phyloP scores from a whole-genome alignment of 805 yeast species.

The Candida pseudoglaebosa region DNA sequence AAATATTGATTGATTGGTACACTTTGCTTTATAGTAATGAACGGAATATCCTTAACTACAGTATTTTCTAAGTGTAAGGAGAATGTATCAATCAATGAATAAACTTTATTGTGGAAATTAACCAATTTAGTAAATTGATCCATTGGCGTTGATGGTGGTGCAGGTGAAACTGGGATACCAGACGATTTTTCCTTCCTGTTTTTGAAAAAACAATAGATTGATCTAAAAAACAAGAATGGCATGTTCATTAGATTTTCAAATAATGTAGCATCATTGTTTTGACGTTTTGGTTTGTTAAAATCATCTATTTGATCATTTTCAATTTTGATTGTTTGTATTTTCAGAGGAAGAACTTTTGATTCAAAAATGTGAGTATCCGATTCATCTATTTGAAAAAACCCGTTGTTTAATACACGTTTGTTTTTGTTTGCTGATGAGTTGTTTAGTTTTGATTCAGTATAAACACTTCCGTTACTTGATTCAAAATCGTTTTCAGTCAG shows the following conservation, averaged over 20 bases:
- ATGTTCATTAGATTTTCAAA: no score
- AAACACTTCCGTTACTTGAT: not conserved
- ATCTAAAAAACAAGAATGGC: conserved; percentile 6
- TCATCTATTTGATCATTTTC: not conserved
- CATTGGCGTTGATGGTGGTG: not conserved
- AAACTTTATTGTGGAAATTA: conserved; percentile 17
- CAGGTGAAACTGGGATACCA: not conserved
- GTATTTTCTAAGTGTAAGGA: conserved; percentile 26
- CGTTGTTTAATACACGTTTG: not conserved
- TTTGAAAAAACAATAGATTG: not conserved
- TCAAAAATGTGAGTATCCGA: not conserved
- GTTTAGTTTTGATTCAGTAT: not conserved
- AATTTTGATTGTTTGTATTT: no score
- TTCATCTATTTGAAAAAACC: not conserved
- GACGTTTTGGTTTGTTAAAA: no score
- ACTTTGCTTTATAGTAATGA: conserved; percentile 21
- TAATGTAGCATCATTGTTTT: no score
- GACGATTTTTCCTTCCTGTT: not conserved
- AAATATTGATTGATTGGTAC: conserved; percentile 20
- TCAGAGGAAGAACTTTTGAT: no score
- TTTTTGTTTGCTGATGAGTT: not conserved
- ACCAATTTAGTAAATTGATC: conserved; percentile 9
- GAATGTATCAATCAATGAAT: conserved; percentile 20
- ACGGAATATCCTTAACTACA: conserved; percentile 26
- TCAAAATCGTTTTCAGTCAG: not conserved